Base-by-base conservation (phyloP, 179 eudicot species). In the Drosera spatulata region DNA sequence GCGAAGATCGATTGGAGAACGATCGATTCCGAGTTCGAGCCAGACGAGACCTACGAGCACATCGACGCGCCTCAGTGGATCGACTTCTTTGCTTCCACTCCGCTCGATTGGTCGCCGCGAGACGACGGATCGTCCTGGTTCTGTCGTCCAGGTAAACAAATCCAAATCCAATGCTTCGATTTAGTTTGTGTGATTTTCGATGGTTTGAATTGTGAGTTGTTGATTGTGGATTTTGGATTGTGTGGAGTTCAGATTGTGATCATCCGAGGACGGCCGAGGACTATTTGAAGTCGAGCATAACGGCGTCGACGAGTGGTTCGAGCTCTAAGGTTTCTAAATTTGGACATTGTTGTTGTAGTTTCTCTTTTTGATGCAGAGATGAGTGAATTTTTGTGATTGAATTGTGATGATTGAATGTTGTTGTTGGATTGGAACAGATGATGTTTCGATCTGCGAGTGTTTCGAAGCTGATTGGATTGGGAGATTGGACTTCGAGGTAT, bases 21-120 rank as follows among this genome's bases (percentile, higher is more conserved):
- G 56, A 38, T 89, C 33, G 85, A 89, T 7, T 88, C 93, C 0
- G 70, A 77, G 8, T 81, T 81, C 50, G 80, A 73, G 1, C 66
- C 63, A 9, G 99, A 93, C 69, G 85, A 78, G 43, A 53, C 75
- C 6, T 89, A 72, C 43, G 99, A 93, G 70, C 58, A 81, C 74
- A 84, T 93, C 66, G 82, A 80, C 57, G 99, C 99, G 9, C 96
- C 99, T 50, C 85, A 86, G 61, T 93, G 95, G 93, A 71, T 93
- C 22, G 96, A 93, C 70, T 83, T 91, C 64, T 61, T 77, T 5
- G 65, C 75, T 48, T 71, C 85, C 4, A 61, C 66, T 49, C 56
- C 68, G 2, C 55, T 67, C 9, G 67, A 53, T n/a, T n/a, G n/a
- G n/a, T n/a, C n/a, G n/a, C n/a, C n/a, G n/a, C n/a, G n/a, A n/a